phyloP scores from a whole-genome alignment of 257 asterid species.

The Nemophila menziesii region DNA sequence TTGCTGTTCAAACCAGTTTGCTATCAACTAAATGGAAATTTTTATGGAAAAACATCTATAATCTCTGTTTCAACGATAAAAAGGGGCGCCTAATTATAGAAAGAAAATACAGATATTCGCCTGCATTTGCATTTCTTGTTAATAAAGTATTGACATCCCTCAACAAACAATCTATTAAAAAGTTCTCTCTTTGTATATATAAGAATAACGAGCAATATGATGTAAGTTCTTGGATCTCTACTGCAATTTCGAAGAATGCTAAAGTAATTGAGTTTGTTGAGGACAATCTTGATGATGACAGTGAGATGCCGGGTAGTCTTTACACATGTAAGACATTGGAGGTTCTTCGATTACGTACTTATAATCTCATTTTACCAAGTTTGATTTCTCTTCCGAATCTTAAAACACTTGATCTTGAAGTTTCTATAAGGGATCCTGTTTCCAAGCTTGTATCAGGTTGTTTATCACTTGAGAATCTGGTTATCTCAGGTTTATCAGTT shows the following conservation, averaged over 20 bases:
- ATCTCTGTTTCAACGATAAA: neutral
- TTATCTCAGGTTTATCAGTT: neutral
- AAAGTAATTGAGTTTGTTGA: neutral
- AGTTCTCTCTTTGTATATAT: neutral
- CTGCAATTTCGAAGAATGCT: neutral
- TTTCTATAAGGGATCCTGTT: neutral
- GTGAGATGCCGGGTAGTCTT: neutral
- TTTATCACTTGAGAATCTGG: neutral
- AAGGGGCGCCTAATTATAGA: neutral
- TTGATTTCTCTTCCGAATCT: neutral
- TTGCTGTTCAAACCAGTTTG: neutral
- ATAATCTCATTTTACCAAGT: neutral
- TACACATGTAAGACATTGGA: neutral
- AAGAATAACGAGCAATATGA: neutral
- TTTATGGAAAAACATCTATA: neutral
- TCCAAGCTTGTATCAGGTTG: slow-evolving; percentile 2
- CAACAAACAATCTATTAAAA: neutral
- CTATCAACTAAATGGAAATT: slow-evolving; percentile 2
- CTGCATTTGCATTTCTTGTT: neutral
- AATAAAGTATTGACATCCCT: neutral
- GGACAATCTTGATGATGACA: neutral
- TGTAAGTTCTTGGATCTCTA: neutral
- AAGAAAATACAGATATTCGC: too few species aligned
- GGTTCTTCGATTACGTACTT: slow-evolving; percentile 1
- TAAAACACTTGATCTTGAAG: neutral